A percentile compares a stretch with the other conserved stretches of the same genome.
phyloP scores from a whole-genome alignment of 768 basidiomycete genomes.

The Coprinopsis marcescibilis region DNA sequence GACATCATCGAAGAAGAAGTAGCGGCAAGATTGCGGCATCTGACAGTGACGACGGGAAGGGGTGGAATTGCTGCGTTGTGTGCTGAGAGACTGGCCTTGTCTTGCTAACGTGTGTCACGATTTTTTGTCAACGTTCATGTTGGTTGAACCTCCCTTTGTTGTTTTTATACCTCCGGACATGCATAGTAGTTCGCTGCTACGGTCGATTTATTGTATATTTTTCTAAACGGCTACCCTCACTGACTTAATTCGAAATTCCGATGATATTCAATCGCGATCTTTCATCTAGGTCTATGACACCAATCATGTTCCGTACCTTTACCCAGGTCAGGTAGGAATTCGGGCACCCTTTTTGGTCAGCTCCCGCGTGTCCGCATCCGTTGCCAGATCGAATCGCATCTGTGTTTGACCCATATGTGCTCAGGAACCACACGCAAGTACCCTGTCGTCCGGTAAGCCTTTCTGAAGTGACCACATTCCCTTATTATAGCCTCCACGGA shows the following conservation, averaged over 20 bases:
- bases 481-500: too few relatives aligned
- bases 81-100: conserved; percentile 34
- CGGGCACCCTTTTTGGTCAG: too few relatives aligned
- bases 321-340: too few relatives aligned
- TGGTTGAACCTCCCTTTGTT: conserved; percentile 11
- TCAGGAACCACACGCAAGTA: too few relatives aligned
- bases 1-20: conserved; percentile 49
- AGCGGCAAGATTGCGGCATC: conserved; percentile 38
- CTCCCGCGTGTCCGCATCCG: too few relatives aligned
- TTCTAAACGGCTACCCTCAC: background rate
- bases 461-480: too few relatives aligned
- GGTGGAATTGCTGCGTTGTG: conserved; percentile 69
- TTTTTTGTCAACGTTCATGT: conserved; percentile 10
- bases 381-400: too few relatives aligned
- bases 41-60: conserved; percentile 43
- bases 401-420: too few relatives aligned
- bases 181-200: conserved; percentile 2
- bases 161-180: conserved; percentile 1
- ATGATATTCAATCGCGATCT: background rate
- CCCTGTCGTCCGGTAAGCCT: too few relatives aligned
- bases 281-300: conserved; percentile 5
- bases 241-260: background rate
- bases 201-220: conserved; percentile 7
- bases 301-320: background rate
- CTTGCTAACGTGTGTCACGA: conserved; percentile 2